These are phyloP conservation scores for Pyricularia sp. DNA, from an alignment of 2,329 filamentous ascomycete genomes.

Conservation along the genomic window DNA sequence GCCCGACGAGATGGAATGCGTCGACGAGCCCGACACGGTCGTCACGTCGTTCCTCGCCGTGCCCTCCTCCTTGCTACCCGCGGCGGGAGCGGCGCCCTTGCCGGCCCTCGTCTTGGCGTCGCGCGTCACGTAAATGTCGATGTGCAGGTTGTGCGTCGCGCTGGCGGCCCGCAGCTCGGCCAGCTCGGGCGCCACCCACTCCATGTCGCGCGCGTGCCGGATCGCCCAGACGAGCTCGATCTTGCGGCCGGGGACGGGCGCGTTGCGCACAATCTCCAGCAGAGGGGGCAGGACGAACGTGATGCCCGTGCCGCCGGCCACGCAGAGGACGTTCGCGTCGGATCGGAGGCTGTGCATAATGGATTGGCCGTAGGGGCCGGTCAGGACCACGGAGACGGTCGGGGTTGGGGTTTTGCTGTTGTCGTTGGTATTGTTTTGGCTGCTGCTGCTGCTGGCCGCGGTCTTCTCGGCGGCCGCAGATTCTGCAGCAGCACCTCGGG, in stretches of 20 bases:
- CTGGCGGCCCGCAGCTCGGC: conserved; percentile 31
- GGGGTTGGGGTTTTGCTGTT: conserved; percentile 6
- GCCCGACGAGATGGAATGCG: conserved; percentile 9
- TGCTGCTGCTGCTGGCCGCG: not conserved
- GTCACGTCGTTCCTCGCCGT: conserved; percentile 14
- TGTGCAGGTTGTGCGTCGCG: conserved; percentile 26
- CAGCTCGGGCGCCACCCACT: conserved; percentile 51
- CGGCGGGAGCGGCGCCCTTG: conserved; percentile 8
- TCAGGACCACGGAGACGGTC: conserved; percentile 48
- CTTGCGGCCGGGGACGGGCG: conserved; percentile 25
- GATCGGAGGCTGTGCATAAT: conserved; percentile 31
- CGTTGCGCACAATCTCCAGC: conserved; percentile 24
- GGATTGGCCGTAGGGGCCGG: conserved; percentile 51
- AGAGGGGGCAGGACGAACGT: conserved; percentile 46
- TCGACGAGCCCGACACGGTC: conserved; percentile 13
- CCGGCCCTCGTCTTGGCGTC: conserved; percentile 20
- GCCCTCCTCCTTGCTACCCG: conserved; percentile 10
- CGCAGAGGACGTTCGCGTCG: conserved; percentile 37
- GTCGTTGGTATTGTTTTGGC: not conserved
- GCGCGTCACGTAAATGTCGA: conserved; percentile 52
- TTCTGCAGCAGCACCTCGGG: conserved; percentile 7
- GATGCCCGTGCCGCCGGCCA: conserved; percentile 50
- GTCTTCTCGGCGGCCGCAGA: not conserved
- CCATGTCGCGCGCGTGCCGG: conserved; percentile 40
- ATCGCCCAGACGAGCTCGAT: conserved; percentile 60